These are phyloP conservation scores for Xylariaceae sp. DNA, from an alignment of 2,329 filamentous ascomycete genomes.

Conservation along the genomic window DNA sequence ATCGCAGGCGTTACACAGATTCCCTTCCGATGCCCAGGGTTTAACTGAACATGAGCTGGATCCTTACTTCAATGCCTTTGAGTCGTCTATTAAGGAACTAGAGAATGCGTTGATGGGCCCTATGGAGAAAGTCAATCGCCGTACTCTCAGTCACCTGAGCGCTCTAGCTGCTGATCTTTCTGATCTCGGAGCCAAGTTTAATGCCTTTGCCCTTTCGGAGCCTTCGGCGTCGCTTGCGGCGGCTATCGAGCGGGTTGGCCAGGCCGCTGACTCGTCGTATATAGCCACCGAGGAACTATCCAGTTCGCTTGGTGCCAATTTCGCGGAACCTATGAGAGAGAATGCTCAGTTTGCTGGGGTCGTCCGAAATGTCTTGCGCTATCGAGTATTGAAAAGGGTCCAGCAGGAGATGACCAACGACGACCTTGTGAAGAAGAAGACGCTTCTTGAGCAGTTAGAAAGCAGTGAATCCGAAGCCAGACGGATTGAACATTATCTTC, in stretches of 20 bases:
- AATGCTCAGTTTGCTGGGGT: slow-evolving; percentile 96
- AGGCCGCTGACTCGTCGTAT: slow-evolving; percentile 93
- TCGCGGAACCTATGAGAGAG: slow-evolving; percentile 96
- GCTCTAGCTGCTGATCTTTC: slow-evolving; percentile 81
- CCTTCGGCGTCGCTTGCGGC: slow-evolving; percentile 81
- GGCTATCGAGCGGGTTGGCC: slow-evolving; percentile 89
- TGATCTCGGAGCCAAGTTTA: slow-evolving; percentile 92
- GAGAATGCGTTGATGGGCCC: slow-evolving; percentile 83
- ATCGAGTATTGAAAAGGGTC: slow-evolving; percentile 86
- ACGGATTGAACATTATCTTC: slow-evolving; percentile 87
- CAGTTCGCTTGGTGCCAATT: slow-evolving; percentile 80
- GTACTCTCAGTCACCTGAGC: slow-evolving; percentile 79
- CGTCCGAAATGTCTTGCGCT: slow-evolving; percentile 80
- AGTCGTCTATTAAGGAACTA: slow-evolving; percentile 84
- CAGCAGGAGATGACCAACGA: slow-evolving; percentile 97
- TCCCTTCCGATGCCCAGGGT: slow-evolving; percentile 71
- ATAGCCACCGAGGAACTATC: slow-evolving; percentile 92
- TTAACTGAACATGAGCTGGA: slow-evolving; percentile 87
- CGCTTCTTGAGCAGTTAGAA: slow-evolving; percentile 81
- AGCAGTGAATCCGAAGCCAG: slow-evolving; percentile 87
- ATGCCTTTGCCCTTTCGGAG: slow-evolving; percentile 93
- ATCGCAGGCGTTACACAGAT: slow-evolving; percentile 65
- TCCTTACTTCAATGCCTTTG: slow-evolving; percentile 92
- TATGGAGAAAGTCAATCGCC: slow-evolving; percentile 94
- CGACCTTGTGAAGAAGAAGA: slow-evolving; percentile 80